Base-by-base conservation (phyloP, 1,139 yeast genomes). In the Nakaseomyces uthaithaninus region DNA sequence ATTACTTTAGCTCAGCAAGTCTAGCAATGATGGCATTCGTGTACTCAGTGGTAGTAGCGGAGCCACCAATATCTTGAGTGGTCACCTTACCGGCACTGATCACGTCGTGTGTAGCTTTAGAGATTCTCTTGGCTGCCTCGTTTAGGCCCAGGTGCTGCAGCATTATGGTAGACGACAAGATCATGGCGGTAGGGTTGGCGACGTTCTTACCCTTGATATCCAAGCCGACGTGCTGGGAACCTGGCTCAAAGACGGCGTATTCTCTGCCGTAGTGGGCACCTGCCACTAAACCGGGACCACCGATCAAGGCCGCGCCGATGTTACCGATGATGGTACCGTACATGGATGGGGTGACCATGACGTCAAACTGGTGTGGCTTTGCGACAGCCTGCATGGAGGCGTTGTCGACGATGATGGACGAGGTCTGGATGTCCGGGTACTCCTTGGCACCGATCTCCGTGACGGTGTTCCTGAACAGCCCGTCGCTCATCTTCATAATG, bases 301-400 rank as follows among this genome's bases (percentile, higher is more conserved):
- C 98, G 53, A 91, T 83, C 58, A 91, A 75, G 51, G 95, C 98
- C 53, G 98, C 95, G 71, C 97, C 97, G 62, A 91, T 87, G 77
- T 91, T 91, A 54, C 96, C 87, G 62, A 91, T 72, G 63, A 91
- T 91, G 61, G 95, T 81, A 71, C 98, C 98, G 75, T 91, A 91
- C 71, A 91, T 77, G 75, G 91, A 89, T 54, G 98, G 98, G 54
- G 96, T 87, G 51, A 91, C 97, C 68, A 91, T 75, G 44, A 91
- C 97, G 64, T 91, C 97, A 43, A 89, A 91, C 71, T 91, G 97
- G 68, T 89, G 95, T 55, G 97, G 97, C 68, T 81, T 76, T 46
- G 97, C 89, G 51, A 91, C 98, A 45, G 96, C 96, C 74, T 91
- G 97, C 97, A 91, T 91, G 51, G 96, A 85, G 47, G 98, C 96